Conservation (phyloP, 768 basidiomycete species). For the Lactifluus pinguis region DNA sequence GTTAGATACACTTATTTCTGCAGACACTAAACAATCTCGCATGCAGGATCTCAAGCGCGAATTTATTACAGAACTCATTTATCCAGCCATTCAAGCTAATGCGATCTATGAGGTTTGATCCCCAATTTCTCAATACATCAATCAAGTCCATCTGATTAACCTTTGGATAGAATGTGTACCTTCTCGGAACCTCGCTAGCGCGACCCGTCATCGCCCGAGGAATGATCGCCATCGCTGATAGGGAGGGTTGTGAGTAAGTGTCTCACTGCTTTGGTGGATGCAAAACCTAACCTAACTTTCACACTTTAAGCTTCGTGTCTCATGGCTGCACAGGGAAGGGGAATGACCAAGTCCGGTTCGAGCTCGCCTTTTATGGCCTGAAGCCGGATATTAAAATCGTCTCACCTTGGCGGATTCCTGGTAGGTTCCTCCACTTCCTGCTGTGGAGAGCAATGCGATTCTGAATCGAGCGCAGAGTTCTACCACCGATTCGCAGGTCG, state of each 20-base stretch:
- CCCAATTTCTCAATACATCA: not conserved
- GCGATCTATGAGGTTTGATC: conserved; percentile 86
- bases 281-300: not conserved
- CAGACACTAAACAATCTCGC: not conserved
- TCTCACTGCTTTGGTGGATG: not conserved
- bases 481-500: conserved; percentile 97
- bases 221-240: conserved; percentile 90
- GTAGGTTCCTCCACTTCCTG: conserved; percentile 31
- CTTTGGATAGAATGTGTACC: conserved; percentile 71
- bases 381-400: conserved; percentile 99
- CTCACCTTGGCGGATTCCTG: conserved; percentile 95
- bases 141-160: not conserved
- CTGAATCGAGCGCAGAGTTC: conserved; percentile 49
- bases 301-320: conserved; percentile 65
- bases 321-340: conserved; percentile 99
- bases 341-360: conserved; percentile 99
- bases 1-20: not conserved
- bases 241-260: conserved; percentile 90
- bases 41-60: conserved; percentile 84
- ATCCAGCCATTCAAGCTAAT: conserved; percentile 97
- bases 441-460: not conserved
- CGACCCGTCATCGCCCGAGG: conserved; percentile 98
- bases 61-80: conserved; percentile 93
- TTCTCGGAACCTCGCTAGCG: conserved; percentile 94
- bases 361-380: conserved; percentile 96